Base-by-base conservation (phyloP, 2,329 filamentous ascomycete species). In the Nemania sp. region DNA sequence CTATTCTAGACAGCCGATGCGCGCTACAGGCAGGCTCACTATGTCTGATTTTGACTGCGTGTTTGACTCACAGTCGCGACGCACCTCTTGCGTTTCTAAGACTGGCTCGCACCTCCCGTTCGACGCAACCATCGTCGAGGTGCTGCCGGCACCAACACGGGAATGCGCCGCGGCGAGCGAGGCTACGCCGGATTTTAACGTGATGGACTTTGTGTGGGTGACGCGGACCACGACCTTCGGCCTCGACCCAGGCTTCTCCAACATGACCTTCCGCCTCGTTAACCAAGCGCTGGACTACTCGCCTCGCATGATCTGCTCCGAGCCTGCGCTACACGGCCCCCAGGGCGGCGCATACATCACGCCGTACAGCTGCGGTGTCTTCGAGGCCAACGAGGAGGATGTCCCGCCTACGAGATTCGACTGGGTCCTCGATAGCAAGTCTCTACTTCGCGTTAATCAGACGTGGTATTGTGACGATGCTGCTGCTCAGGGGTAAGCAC, bases 371-470 rank as follows among this genome's bases (percentile, higher is more conserved):
- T 66, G 64, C 20, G 38, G 4, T 15, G 52, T 66, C 4, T 66
- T 66, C 29, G 64, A 66, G 53, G 64, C 64, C 1, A 26, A 62
- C 22, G 64, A 66, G 45, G 35, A 11, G 11, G 64, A 62, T 15
- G 64, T 66, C 24, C 64, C 64, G 22, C 22, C 24, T 26, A 66
- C 64, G n/a, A 51, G 24, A 5, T 67, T 67, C n/a, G 64, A 67
- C 22, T 67, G 53, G 54, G 49, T 67, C 8, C 15, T 63, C 10
- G 59, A 62, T 26, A 26, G 18, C 15, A 41, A 24, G 27, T 20
- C 27, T n/a, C 22, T 67, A 15, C 38, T 67, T 7, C 49, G 59
- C 22, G 43, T 67, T 7, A 63, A 63, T 10, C 64, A 67, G 54
- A 63, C 64, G 15, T 63, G 64, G 64, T 54, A 11, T 15, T 63